Evolutionary conservation across 805 yeast species (phyloP).

Genomic region (Ogataea sp.): DNA sequence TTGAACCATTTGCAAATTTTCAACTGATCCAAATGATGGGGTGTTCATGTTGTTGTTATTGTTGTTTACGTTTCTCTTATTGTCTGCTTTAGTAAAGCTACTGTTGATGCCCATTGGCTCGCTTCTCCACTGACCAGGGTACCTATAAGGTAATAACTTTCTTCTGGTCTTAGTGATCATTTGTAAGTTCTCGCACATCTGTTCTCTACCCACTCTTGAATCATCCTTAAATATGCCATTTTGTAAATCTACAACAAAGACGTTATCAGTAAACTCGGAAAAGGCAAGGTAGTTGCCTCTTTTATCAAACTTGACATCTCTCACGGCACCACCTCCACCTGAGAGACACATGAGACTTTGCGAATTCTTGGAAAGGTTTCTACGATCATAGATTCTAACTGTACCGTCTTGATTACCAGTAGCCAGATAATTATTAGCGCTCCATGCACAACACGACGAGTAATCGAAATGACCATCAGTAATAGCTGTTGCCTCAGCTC

Average conservation of each 20-base stretch:
- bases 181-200: background rate
- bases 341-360: slow-evolving; percentile 8
- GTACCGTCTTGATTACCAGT: slow-evolving; percentile 60
- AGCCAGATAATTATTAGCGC: slow-evolving; percentile 33
- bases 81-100: too few species aligned
- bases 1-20: too few species aligned
- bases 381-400: slow-evolving; percentile 42
- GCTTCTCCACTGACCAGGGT: too few species aligned
- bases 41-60: too few species aligned
- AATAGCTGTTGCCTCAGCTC: slow-evolving; percentile 1
- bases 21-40: too few species aligned
- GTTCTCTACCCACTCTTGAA: slow-evolving; percentile 5
- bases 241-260: slow-evolving; percentile 36
- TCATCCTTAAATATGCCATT: background rate
- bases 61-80: too few species aligned
- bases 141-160: too few species aligned
- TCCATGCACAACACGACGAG: slow-evolving; percentile 57
- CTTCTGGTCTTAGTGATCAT: background rate
- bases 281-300: slow-evolving; percentile 39
- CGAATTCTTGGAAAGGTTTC: slow-evolving; percentile 16
- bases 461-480: slow-evolving; percentile 44
- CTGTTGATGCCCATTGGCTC: too few species aligned
- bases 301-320: slow-evolving; percentile 43
- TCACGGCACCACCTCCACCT: slow-evolving; percentile 34
- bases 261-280: slow-evolving; percentile 55